These are phyloP conservation scores for Noccaea caerulescens DNA, from an alignment of 345 rosid genomes.

Conservation along the genomic window DNA sequence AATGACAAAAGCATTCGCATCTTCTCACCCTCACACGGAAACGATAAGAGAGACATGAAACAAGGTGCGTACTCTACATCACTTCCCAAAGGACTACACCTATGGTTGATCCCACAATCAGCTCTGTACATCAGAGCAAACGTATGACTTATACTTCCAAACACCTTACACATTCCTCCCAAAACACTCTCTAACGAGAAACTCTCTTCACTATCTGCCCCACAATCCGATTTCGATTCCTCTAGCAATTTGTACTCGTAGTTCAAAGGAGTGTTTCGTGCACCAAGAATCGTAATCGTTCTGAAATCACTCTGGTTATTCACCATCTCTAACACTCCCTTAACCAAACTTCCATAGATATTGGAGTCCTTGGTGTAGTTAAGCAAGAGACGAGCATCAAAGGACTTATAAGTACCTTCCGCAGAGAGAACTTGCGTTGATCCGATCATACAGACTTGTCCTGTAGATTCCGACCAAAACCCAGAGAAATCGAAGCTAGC, in stretches of 20 bases:
- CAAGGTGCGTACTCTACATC: constrained; percentile 44
- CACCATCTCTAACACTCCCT: constrained; percentile 64
- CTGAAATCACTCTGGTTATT: constrained; percentile 48
- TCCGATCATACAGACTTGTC: constrained; percentile 88
- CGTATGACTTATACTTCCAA: constrained; percentile 39
- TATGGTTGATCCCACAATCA: constrained; percentile 48
- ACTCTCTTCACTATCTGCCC: constrained; percentile 45
- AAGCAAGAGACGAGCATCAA: constrained; percentile 63
- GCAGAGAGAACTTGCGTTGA: constrained; percentile 47
- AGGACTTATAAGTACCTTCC: constrained; percentile 43
- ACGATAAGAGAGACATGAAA: constrained; percentile 47
- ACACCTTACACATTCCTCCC: constrained; percentile 52
- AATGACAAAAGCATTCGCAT: constrained; percentile 57
- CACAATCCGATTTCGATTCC: constrained; percentile 42
- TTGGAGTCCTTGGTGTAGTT: constrained; percentile 52
- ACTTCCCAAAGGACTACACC: constrained; percentile 54
- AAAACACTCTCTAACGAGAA: constrained; percentile 36
- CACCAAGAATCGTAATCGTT: constrained; percentile 64
- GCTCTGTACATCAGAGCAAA: constrained; percentile 55
- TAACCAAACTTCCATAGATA: constrained; percentile 62
- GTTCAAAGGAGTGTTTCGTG: constrained; percentile 49
- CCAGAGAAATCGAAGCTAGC: constrained; percentile 59
- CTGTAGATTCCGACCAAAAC: constrained; percentile 71
- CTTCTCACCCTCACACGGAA: constrained; percentile 53
- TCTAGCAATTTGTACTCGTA: constrained; percentile 60